These are phyloP conservation scores for Pyrenochaeta sp. DNA, from an alignment of 2,329 filamentous ascomycete species.

Conservation along the genomic window DNA sequence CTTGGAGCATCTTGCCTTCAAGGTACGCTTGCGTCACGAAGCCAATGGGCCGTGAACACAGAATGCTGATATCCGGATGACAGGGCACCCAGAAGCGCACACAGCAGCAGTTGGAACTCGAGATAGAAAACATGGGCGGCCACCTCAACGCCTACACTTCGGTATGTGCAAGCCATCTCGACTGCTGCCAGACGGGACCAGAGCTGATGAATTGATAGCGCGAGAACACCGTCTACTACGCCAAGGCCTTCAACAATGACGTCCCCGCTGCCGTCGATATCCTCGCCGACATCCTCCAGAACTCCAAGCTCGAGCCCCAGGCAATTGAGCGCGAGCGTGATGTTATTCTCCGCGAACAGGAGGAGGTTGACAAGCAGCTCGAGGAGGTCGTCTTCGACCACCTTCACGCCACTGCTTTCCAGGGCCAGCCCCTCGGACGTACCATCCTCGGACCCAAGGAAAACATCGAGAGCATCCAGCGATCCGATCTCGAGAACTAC, in stretches of 20 bases:
- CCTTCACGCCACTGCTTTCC: constrained; percentile 96
- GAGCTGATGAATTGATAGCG: constrained; percentile 64
- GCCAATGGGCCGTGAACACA: constrained; percentile 9
- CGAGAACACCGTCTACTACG: constrained; percentile 99
- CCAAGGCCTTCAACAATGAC: constrained; percentile 98
- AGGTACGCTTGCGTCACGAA: constrained; percentile 65
- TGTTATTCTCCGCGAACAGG: constrained; percentile 97
- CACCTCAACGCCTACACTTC: constrained; percentile 99
- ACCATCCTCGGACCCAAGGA: constrained; percentile 97
- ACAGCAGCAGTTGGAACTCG: constrained; percentile 96
- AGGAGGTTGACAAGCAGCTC: constrained; percentile 99
- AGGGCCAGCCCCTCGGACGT: constrained; percentile 92
- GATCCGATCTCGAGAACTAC: constrained; percentile 89
- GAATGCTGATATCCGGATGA: constrained; percentile 33
- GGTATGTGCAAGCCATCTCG: constrained; percentile 63
- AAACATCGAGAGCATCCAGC: constrained; percentile 96
- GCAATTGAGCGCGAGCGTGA: constrained; percentile 98
- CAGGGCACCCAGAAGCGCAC: constrained; percentile 92
- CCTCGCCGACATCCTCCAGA: constrained; percentile 97
- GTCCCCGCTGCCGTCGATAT: constrained; percentile 97
- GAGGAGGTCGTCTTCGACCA: constrained; percentile 99
- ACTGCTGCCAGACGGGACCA: constrained; percentile 10
- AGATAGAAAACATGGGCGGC: constrained; percentile 99
- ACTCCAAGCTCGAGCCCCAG: constrained; percentile 93
- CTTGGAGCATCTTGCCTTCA: constrained; percentile 99